Percentiles rank a stretch among this genome's conserved stretches.
phyloP scores from a whole-genome alignment of 805 yeast genomes.

The Priceomyces medius region DNA sequence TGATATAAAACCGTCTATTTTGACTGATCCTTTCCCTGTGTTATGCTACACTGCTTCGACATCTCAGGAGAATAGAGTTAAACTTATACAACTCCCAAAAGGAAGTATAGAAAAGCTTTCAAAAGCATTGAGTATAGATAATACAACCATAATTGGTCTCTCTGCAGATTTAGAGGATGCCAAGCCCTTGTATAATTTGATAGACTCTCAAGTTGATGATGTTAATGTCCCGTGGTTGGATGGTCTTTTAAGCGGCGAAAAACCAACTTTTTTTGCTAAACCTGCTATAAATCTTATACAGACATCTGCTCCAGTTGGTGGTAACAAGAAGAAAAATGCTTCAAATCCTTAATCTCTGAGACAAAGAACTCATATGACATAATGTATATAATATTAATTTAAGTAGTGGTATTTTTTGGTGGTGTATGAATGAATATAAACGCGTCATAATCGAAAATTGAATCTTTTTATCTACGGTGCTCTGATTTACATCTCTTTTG shows the following conservation, averaged over 20 bases:
- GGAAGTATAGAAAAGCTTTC: constrained; percentile 35
- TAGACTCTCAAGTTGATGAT: constrained; percentile 31
- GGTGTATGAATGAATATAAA: not conserved
- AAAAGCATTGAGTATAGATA: constrained; percentile 23
- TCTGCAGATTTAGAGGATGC: constrained; percentile 27
- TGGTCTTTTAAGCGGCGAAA: constrained; percentile 21
- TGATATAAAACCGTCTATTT: constrained; percentile 51
- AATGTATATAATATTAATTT: not conserved
- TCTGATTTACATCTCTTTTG: not conserved
- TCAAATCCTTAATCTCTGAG: not conserved
- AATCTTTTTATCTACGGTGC: not conserved
- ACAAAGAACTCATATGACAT: not conserved
- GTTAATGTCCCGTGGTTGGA: constrained; percentile 49
- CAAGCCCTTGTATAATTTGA: constrained; percentile 23
- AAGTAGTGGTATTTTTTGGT: not conserved
- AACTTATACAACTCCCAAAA: constrained; percentile 60
- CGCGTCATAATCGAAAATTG: constrained; percentile 1
- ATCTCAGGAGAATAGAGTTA: constrained; percentile 36
- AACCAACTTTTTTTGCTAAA: constrained; percentile 17
- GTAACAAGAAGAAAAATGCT: constrained; percentile 9
- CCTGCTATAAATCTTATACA: constrained; percentile 43
- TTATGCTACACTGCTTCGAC: constrained; percentile 47
- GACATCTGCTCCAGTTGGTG: constrained; percentile 46
- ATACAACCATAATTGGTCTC: constrained; percentile 36
- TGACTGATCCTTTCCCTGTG: constrained; percentile 59